Evolutionary conservation across 805 yeast species (phyloP), one percentile per base, ranked within the genome.

Genomic region (Monosporozyma siamensis): DNA sequence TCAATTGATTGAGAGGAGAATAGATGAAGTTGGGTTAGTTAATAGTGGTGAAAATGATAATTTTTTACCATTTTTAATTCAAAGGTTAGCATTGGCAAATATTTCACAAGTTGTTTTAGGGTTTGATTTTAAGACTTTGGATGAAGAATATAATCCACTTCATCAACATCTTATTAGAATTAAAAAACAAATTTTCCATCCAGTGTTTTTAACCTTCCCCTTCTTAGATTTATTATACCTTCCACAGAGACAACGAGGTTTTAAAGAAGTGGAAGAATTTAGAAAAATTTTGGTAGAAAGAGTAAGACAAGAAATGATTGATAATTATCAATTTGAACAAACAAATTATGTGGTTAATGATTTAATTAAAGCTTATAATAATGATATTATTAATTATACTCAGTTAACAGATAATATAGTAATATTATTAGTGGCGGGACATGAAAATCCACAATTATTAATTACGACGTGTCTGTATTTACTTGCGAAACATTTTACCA

Each of bases 361-460:
- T 34, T 54, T 76, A 9, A 63, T 68, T 8, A 55, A 61, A 5
- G 74, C 76, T 1, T 56, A 63, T 34, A 55, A 66, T 5, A 46
- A 47, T 6, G 70, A 67, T 0, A 41, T 47, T 3, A 61, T 77
- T 2, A 62, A 71, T 2, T 58, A 66, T 40, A 64, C 68, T 39
- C 80, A 77, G 48, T 65, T 75, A 41, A 56, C 64, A 2, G 82
- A 77, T 51, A 77, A 77, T 54, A 64, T 74, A 14, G 70, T 75
- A 7, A 76, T 77, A 14, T 61, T 75, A 3, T 55, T 77, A 51
- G 72, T 77, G 36, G 82, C 82, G 0, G 82, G 82, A 0, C 82
- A 77, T 54, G 82, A 77, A 49, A 77, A 77, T 46, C 82, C 82
- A 0, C 77, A 75, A 45, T 52, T 77, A 20, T 55, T 76, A 9